A percentile compares a stretch with the other conserved stretches of the same genome.
phyloP scores from a whole-genome alignment of 2,329 filamentous ascomycete genomes.

The Zasmidium cellare region DNA sequence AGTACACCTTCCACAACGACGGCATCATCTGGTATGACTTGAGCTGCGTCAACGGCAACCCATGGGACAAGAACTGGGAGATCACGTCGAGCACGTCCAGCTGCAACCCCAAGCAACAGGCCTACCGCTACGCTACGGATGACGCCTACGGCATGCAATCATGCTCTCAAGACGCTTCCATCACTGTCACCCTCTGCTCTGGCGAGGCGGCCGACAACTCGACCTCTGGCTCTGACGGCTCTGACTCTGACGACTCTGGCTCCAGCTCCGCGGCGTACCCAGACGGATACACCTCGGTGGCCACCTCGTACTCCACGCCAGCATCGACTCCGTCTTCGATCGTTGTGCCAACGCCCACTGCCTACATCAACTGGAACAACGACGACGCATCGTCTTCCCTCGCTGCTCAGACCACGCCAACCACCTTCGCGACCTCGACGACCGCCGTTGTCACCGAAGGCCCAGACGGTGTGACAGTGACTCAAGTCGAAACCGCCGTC shows the following conservation, averaged over 20 bases:
- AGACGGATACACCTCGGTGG: conserved; percentile 1
- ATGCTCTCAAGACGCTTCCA: conserved; percentile 32
- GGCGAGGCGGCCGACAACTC: conserved; percentile 22
- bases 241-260: conserved; percentile 10
- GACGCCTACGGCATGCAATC: conserved; percentile 41
- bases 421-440: conserved; percentile 23
- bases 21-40: conserved; percentile 41
- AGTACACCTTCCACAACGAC: conserved; percentile 40
- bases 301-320: conserved; percentile 7
- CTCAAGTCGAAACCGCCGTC: conserved; percentile 24
- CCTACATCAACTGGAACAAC: conserved; percentile 16
- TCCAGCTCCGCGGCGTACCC: conserved; percentile 5
- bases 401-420: conserved; percentile 17
- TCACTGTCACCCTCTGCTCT: conserved; percentile 40
- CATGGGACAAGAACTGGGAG: conserved; percentile 39
- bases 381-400: conserved; percentile 6
- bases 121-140: conserved; percentile 41
- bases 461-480: conserved; percentile 28
- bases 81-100: conserved; percentile 30
- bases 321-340: conserved; percentile 15
- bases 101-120: conserved; percentile 33
- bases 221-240: conserved; percentile 8
- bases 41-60: conserved; percentile 40
- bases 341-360: not conserved
- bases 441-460: conserved; percentile 15